Conservation (phyloP, 139 green algal genomes). For the Dunaliella primolecta region DNA sequence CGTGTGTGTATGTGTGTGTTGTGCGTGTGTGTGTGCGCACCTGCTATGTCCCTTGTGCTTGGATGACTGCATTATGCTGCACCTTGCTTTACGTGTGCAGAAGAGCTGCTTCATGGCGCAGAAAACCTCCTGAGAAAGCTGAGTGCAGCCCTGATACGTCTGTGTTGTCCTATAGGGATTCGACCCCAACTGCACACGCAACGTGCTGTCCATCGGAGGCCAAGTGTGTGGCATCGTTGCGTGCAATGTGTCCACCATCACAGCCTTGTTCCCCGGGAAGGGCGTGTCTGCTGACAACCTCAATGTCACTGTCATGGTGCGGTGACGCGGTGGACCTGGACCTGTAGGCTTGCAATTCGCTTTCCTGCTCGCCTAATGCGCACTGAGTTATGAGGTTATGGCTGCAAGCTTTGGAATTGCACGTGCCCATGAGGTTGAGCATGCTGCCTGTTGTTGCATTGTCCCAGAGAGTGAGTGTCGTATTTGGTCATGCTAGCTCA, state of each 20-base stretch:
- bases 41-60: not conserved
- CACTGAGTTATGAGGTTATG: not conserved
- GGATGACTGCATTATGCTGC: not conserved
- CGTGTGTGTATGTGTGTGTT: not conserved
- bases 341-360: not conserved
- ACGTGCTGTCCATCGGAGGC: not conserved
- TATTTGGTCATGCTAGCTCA: too few relatives aligned
- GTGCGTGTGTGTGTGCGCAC: not conserved
- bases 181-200: not conserved
- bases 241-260: not conserved
- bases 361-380: not conserved
- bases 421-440: not conserved
- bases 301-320: not conserved
- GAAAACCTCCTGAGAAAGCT: too few relatives aligned
- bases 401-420: not conserved
- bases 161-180: not conserved
- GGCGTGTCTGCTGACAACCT: not conserved
- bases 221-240: not conserved
- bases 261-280: not conserved
- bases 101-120: too few relatives aligned
- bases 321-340: not conserved
- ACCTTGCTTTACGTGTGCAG: not conserved
- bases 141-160: too few relatives aligned
- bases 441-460: too few relatives aligned
- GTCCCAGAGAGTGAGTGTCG: too few relatives aligned